phyloP scores from a whole-genome alignment of 2,329 filamentous ascomycete species.

The Scedosporium apiospermum region DNA sequence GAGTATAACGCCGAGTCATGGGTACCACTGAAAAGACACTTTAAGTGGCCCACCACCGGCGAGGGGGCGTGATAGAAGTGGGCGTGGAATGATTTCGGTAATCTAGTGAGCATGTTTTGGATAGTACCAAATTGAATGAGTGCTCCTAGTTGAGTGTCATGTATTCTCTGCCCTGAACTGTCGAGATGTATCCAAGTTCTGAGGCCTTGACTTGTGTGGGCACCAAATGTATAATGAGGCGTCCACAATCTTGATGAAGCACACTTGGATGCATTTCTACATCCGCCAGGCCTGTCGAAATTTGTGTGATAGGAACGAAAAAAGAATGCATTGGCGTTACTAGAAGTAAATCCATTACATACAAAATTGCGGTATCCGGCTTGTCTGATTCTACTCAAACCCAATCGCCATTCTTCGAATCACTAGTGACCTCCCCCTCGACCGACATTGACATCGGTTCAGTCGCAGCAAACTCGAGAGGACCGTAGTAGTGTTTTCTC shows the following conservation, averaged over 20 bases:
- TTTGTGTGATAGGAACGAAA: background rate
- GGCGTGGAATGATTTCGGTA: too few species aligned
- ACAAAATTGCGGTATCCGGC: too few species aligned
- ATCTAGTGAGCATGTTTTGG: too few species aligned
- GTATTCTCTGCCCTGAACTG: too few species aligned
- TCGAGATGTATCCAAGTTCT: too few species aligned
- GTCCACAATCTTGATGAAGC: background rate
- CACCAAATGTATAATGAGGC: too few species aligned
- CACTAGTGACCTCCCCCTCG: background rate
- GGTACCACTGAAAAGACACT: constrained; percentile 57
- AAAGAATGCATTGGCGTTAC: background rate
- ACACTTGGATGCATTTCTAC: background rate
- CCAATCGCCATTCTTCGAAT: background rate
- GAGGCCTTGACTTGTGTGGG: too few species aligned
- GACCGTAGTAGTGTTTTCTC: background rate
- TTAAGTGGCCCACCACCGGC: constrained; percentile 32
- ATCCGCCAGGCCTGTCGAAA: background rate
- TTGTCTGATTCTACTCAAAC: background rate
- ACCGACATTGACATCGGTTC: background rate
- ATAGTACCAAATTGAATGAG: too few species aligned
- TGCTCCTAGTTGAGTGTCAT: background rate
- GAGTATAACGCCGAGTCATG: constrained; percentile 77
- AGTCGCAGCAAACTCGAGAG: background rate
- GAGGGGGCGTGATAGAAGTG: background rate
- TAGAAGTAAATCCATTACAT: background rate